A percentile compares a stretch with the other conserved stretches of the same genome.
phyloP scores from a whole-genome alignment of 208 protist genomes.

The Wallacemonas collosoma region DNA sequence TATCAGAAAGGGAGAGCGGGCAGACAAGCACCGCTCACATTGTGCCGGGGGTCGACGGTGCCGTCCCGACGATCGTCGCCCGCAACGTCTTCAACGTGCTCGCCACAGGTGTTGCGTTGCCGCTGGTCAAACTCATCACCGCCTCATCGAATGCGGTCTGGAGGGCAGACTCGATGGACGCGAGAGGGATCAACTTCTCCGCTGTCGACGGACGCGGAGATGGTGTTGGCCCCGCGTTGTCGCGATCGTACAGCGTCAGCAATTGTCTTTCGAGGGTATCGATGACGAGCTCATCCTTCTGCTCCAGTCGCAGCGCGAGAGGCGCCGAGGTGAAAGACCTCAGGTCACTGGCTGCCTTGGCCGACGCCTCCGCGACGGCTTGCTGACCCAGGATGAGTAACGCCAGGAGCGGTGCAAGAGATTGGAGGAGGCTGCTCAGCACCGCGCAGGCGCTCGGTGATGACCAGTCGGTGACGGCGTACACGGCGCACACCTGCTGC shows the following conservation, averaged over 20 bases:
- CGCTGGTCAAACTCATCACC: background rate
- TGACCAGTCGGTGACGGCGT: constrained; percentile 12
- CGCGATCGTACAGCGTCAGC: background rate
- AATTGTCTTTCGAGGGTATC: background rate
- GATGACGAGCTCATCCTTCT: constrained; percentile 14
- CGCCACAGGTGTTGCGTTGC: background rate
- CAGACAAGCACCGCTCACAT: background rate
- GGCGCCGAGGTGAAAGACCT: background rate
- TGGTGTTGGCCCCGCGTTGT: background rate
- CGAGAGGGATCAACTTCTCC: background rate
- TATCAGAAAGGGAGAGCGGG: background rate
- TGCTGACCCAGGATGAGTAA: constrained; percentile 23
- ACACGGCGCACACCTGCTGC: background rate
- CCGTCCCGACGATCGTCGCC: background rate
- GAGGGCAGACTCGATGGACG: background rate
- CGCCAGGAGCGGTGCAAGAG: constrained; percentile 25
- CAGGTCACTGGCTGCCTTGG: background rate
- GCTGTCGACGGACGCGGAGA: background rate
- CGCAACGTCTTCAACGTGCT: constrained; percentile 10
- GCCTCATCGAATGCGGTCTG: constrained; percentile 5
- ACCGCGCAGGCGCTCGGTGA: constrained; percentile 5
- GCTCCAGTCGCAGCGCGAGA: background rate
- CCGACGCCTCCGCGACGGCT: background rate
- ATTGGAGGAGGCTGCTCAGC: constrained; percentile 2
- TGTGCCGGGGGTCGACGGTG: background rate